Conservation (phyloP, 2,329 filamentous ascomycete species). For the Colletotrichum lindemuthianum region DNA sequence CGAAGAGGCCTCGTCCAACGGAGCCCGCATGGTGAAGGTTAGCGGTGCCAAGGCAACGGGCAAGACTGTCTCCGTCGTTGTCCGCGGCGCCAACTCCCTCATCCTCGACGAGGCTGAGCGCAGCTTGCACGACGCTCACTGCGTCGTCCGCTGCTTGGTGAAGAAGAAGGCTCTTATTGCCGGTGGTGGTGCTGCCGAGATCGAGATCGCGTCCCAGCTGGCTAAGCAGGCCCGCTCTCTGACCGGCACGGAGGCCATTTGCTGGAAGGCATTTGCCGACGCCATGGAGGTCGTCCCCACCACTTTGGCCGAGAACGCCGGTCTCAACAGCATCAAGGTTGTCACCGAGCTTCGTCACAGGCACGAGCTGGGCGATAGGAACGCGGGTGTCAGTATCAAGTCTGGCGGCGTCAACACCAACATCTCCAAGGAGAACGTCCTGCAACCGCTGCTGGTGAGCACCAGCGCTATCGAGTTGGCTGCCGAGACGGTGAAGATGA, state of each 20-base stretch:
- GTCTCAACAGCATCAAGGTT: slow-evolving; percentile 98
- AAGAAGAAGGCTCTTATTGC: slow-evolving; percentile 99
- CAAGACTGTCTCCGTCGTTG: slow-evolving; percentile 94
- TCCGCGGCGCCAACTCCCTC: slow-evolving; percentile 90
- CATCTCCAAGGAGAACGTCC: slow-evolving; percentile 95
- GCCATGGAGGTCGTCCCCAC: slow-evolving; percentile 97
- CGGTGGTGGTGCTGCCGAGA: slow-evolving; percentile 94
- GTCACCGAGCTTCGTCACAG: slow-evolving; percentile 95
- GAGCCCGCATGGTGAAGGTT: slow-evolving; percentile 93
- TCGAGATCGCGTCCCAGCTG: slow-evolving; percentile 91
- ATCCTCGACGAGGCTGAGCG: slow-evolving; percentile 98
- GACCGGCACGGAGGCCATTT: slow-evolving; percentile 93
- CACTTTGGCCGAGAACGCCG: slow-evolving; percentile 95
- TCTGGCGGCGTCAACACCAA: slow-evolving; percentile 96
- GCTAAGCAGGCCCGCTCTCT: slow-evolving; percentile 84
- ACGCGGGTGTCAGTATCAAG: slow-evolving; percentile 98
- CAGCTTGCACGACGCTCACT: slow-evolving; percentile 95
- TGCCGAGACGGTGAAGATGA: slow-evolving; percentile 98
- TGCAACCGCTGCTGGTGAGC: slow-evolving; percentile 95
- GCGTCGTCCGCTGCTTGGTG: slow-evolving; percentile 94
- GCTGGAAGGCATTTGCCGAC: slow-evolving; percentile 99
- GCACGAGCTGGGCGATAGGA: slow-evolving; percentile 94
- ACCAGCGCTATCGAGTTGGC: slow-evolving; percentile 97
- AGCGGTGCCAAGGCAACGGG: slow-evolving; percentile 86
- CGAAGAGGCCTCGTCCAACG: slow-evolving; percentile 88